Base-by-base conservation (phyloP, 2,329 filamentous ascomycete species). In the Teratosphaeria epicoccoides region DNA sequence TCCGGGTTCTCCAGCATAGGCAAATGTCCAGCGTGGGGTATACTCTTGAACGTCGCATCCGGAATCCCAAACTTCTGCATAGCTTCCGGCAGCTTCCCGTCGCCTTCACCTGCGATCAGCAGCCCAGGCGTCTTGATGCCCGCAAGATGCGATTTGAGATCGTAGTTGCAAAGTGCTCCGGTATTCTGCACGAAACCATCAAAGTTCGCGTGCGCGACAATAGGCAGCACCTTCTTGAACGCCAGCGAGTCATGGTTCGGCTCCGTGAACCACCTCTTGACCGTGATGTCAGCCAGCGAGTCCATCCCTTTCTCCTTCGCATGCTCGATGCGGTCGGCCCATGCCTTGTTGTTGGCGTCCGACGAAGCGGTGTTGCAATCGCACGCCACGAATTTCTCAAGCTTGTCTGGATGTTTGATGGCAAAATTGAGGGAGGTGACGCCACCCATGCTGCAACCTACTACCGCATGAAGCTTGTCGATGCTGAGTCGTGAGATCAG, bases 371-470 rank as follows among this genome's bases (percentile, higher is more conserved):
- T 77, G 67, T 89, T 91, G 63, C 88, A 94, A 68, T 93, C 87
- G 67, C 87, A 90, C 3, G 83, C 77, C 22, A 91, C 73, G 65
- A 89, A 86, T 6, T 74, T 74, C 1, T 61, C 65, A 12, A 88
- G 69, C 43, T 80, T 75, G 1, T 71, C 56, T 0, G 86, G 83
- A 60, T 87, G 77, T 40, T 75, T 75, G 48, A 94, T 77, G 0
- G 85, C 84, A 49, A 85, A 82, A 64, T 85, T 83, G 47, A 93
- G 77, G 1, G 83, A 76, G 1, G 88, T 93, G 2, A 84, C 87
- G 49, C 88, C 88, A 56, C 88, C 88, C 66, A 93, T 81, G 29
- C 83, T 87, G 3, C 94, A 88, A 20, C 88, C 88, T 20, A 93
- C 73, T 0, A 91, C 72, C 0, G 79, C 75, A 28, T 84, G 79